A percentile compares a stretch with the other conserved stretches of the same genome.
Conservation (phyloP, 139 green algal species). For the Chlorokybus atmophyticus region DNA sequence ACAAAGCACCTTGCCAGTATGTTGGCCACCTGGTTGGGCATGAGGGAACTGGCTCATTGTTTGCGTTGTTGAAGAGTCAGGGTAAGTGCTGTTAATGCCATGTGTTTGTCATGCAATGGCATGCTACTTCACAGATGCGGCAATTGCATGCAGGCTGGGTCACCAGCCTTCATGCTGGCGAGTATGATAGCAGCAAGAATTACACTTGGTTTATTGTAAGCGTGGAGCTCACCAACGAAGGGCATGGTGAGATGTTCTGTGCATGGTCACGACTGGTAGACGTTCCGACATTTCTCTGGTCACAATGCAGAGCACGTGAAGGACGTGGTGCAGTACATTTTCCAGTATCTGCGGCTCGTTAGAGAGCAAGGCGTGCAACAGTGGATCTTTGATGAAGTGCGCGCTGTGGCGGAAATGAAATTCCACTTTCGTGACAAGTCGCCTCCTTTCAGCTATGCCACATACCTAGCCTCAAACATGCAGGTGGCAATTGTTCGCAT, state of each 20-base stretch:
- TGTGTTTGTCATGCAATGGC: too few relatives aligned
- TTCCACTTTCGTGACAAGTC: slow-evolving; percentile 74
- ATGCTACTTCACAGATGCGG: too few relatives aligned
- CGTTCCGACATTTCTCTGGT: too few relatives aligned
- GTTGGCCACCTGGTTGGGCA: slow-evolving; percentile 69
- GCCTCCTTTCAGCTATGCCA: slow-evolving; percentile 43
- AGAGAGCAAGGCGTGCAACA: slow-evolving; percentile 14
- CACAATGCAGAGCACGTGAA: slow-evolving; percentile 15
- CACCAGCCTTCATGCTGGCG: slow-evolving; percentile 46
- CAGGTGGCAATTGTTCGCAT: too few relatives aligned
- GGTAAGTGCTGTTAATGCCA: too few relatives aligned
- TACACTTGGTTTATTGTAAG: slow-evolving; percentile 37
- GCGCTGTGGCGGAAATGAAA: slow-evolving; percentile 26
- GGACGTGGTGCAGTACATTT: slow-evolving; percentile 36
- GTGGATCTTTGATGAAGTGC: slow-evolving; percentile 30
- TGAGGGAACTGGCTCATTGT: slow-evolving; percentile 67
- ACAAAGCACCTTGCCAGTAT: slow-evolving; percentile 47
- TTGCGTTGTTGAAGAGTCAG: slow-evolving; percentile 61
- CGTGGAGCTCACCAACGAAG: slow-evolving; percentile 48
- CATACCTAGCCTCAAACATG: slow-evolving; percentile 48
- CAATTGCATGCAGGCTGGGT: slow-evolving; percentile 31
- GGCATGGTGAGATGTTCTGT: too few relatives aligned
- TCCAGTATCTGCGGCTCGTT: slow-evolving; percentile 43
- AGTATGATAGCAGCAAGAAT: slow-evolving; percentile 31
- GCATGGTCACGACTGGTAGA: too few relatives aligned